Base-by-base conservation (phyloP, 2,329 filamentous ascomycete genomes). In the Orbilia ellipsospora region DNA sequence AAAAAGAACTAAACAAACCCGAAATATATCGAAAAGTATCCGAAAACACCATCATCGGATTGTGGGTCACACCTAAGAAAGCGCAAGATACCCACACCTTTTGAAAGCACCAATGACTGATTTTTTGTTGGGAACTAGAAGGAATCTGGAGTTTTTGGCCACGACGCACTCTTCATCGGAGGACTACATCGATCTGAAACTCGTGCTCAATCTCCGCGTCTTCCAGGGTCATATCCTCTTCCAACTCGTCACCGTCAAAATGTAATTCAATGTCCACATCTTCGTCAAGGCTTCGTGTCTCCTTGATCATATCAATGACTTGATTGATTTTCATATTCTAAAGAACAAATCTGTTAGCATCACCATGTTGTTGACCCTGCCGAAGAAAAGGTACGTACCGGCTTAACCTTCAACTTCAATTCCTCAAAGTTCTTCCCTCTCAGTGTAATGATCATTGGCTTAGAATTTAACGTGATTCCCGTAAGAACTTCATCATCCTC, bases 221-320 rank as follows among this genome's bases (percentile, higher is more conserved):
- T 66, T 99, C 87, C 82, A 99, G 95, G 78, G 95, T 90, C 83
- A 91, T 90, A 86, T 99, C 98, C 88, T 95, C 94, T 78, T 91
- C 87, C 16, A 75, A 45, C 23, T 75, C 72, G 18, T 75, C 72
- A 40, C 72, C 72, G 54, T 75, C 72, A 45, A 75, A 75, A 23
- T 26, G 64, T 31, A 75, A 26, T 23, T 69, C 72, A 8, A 75
- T 56, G n/a, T 69, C 64, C 13, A 64, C 65, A n/a, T 69, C 72
- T 23, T 75, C 72, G 36, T 75, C 72, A 7, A 75, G 28, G 6
- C 65, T 42, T 48, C 72, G 44, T 44, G 64, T 59, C 0, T 65
- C 50, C 12, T 48, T 62, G 4, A 75, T 69, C 59, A 26, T 65
- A 7, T 59, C 23, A 40, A 75, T 65, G 16, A 69, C 64, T 18